Evolutionary conservation across 179 eudicot genomes (phyloP), one percentile per base, ranked within the genome.

Genomic region (Kewa caespitosa): DNA sequence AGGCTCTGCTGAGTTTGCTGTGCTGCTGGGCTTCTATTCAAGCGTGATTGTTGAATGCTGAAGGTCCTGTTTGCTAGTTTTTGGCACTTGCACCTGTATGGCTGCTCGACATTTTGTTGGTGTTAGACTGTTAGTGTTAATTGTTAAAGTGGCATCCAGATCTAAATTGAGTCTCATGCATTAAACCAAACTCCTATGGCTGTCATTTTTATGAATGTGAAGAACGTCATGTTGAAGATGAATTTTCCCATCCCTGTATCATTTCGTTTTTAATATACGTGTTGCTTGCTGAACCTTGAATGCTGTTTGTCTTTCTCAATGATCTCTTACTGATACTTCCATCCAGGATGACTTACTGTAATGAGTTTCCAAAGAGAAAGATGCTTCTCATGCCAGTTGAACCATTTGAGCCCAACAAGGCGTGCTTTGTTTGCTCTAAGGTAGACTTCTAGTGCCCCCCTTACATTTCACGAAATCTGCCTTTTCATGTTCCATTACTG

Each of bases 361-460:
- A 89, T 52, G 95, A 95, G 70, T 90, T 89, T 81, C 95, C 97
- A 61, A 79, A 90, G 62, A 86, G 86, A 78, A 93, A 95, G 90
- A 87, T 89, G 97, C 97, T 95, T 79, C 95, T 95, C 73, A 93
- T 95, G 97, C 97, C 99, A 14, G 92, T 93, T 70, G 97, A 89
- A 81, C 98, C 98, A 30, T 92, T 88, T 83, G 96, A 92, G 81
- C 95, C 97, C 57, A 91, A 91, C 78, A 88, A 91, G 75, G 81
- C 89, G 38, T 95, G 98, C 75, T 93, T 91, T 80, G 97, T 95
- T 70, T 95, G 99, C 79, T 93, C 97, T 36, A 91, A 89, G 92
- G 99, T 95, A 69, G 67, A 63, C 25, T 38, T 69, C 42, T 54
- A 70, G 30, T 42, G 70, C 37, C 72, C 38, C 8, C 22, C 46